Base-by-base conservation (phyloP, 1,139 yeast species). In the Saccharomyces pastorianus region DNA sequence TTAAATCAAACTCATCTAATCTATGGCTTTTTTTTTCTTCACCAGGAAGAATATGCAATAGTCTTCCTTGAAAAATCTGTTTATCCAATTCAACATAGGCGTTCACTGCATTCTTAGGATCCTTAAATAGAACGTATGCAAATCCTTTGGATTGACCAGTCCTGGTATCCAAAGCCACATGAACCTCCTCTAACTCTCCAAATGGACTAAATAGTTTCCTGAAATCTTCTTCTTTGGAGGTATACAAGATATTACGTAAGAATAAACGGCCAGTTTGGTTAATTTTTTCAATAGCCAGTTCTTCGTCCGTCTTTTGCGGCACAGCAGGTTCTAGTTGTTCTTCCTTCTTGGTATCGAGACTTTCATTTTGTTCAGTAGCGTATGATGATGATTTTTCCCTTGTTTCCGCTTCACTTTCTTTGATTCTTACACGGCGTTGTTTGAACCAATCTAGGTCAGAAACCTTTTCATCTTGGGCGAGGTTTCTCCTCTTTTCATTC, bases 61-160 rank as follows among this genome's bases (percentile, higher is more conserved):
- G 76, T 62, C 99, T 82, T 53, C 99, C 99, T 72, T 93, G 98
- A 75, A 88, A 93, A 66, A 89, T 86, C 64, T 88, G 85, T 65
- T 90, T 90, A 69, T 93, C 99, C 54, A 91, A 74, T 9, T 78
- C 79, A 51, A 78, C 72, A 67, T 76, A 91, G 0, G 98, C 98
- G 31, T 73, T 67, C 0, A 85, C 82, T 0, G 99, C 99, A 64
- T 85, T 85, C 13, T 78, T 79, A 9, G 85, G 76, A 58, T 81
- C 75, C 27, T 70, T 72, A 68, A 87, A 93, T 67, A 85, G 84
- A 9, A 90, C 78, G 64, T 91, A 91, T 0, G 95, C 96, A 70
- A 89, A 89, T 0, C 99, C 99, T 70, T 93, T 93, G 1, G 96
- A 85, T 64, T 84, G 82, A 8, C 95, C 95, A 0, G 95, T 88